Percentiles rank a stretch among this genome's conserved stretches.
These are phyloP conservation scores for Haematococcus sp. DNA, from an alignment of 139 green algal species.

Conservation along the genomic window DNA sequence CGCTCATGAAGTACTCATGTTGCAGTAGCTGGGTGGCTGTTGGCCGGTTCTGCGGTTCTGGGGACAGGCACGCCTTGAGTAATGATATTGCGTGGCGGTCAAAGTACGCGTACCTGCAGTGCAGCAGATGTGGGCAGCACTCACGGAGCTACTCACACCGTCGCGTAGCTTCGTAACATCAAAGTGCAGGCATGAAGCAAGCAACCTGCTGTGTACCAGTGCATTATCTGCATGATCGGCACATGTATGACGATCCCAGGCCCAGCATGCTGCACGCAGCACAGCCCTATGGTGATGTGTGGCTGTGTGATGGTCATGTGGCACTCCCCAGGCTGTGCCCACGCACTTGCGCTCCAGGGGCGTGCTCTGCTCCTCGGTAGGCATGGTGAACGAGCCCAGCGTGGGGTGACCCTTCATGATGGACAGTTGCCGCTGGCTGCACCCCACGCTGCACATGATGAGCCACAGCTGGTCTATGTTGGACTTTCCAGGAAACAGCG, in stretches of 20 bases:
- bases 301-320: not conserved
- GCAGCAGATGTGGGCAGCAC: not conserved
- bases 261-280: too few relatives aligned
- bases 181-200: not conserved
- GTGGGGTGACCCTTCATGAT: not conserved
- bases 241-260: too few relatives aligned
- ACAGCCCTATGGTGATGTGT: too few relatives aligned
- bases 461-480: constrained; percentile 14
- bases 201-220: not conserved
- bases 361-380: not conserved
- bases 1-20: constrained; percentile 9
- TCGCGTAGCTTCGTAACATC: not conserved
- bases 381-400: not conserved
- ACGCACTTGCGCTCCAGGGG: constrained; percentile 1
- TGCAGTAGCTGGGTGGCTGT: not conserved
- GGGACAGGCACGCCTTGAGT: constrained; percentile 8
- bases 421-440: not conserved
- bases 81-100: not conserved
- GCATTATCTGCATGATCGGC: too few relatives aligned
- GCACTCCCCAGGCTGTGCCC: too few relatives aligned
- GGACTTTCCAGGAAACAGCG: not conserved
- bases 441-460: constrained; percentile 1
- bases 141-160: not conserved
- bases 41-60: not conserved
- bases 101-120: not conserved